Percentiles rank a stretch among this genome's conserved stretches.
These are phyloP conservation scores for Trapa bicornis DNA, from an alignment of 345 rosid genomes.

Conservation along the genomic window DNA sequence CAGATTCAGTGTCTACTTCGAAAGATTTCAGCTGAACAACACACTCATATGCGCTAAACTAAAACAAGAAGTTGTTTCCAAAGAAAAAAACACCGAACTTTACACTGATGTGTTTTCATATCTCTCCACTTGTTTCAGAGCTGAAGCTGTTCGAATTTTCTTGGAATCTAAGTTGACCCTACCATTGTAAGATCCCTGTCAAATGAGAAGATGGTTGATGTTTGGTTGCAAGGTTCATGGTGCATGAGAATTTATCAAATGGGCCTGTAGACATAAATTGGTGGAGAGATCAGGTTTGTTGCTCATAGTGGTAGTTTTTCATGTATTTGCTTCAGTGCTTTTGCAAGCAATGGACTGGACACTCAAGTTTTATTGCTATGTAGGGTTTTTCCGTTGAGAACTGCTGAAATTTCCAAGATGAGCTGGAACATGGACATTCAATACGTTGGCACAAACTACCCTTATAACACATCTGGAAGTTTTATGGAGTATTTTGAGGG, in stretches of 20 bases:
- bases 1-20: not conserved
- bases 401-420: slow-evolving; percentile 25
- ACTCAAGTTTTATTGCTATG: not conserved
- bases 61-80: not conserved
- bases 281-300: not conserved
- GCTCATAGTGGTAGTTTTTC: not conserved
- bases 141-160: not conserved
- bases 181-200: not conserved
- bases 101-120: not conserved
- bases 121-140: not conserved
- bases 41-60: not conserved
- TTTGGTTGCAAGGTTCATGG: not conserved
- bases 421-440: slow-evolving; percentile 66
- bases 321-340: not conserved
- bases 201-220: not conserved
- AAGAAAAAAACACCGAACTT: not conserved
- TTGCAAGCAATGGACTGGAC: not conserved
- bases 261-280: not conserved
- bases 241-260: not conserved
- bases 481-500: slow-evolving; percentile 80
- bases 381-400: not conserved
- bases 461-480: slow-evolving; percentile 67
- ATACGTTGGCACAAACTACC: slow-evolving; percentile 39
- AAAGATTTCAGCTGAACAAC: not conserved
- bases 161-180: not conserved